phyloP scores from a whole-genome alignment of 257 asterid species.

The Misopates orontium region DNA sequence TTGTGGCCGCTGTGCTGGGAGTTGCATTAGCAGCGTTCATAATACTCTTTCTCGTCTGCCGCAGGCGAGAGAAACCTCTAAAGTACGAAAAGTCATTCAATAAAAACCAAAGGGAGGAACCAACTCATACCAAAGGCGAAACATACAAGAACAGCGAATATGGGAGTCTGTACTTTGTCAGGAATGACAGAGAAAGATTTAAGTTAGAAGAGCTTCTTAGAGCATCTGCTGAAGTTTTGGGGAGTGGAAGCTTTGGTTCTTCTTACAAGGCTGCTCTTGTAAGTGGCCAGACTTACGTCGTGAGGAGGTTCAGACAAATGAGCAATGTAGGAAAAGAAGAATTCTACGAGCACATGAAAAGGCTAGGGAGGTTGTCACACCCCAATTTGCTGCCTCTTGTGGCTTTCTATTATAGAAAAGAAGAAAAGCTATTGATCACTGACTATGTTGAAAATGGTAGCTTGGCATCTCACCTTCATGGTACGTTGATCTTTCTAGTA shows the following conservation, averaged over 20 bases:
- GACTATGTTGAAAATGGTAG: conserved; percentile 51
- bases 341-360: conserved; percentile 54
- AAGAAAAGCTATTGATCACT: conserved; percentile 58
- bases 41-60: conserved; percentile 26
- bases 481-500: conserved; percentile 32
- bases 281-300: conserved; percentile 40
- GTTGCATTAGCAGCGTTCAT: conserved; percentile 24
- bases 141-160: conserved; percentile 33
- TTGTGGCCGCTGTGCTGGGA: conserved; percentile 32
- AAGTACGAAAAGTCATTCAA: conserved; percentile 35
- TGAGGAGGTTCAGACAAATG: conserved; percentile 61
- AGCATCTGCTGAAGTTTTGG: conserved; percentile 66
- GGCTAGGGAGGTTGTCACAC: conserved; percentile 54
- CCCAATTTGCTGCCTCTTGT: conserved; percentile 59
- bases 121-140: neutral
- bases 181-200: conserved; percentile 39
- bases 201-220: conserved; percentile 50
- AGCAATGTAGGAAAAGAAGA: conserved; percentile 47
- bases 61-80: conserved; percentile 30
- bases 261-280: conserved; percentile 52
- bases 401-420: conserved; percentile 57
- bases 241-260: conserved; percentile 68
- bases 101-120: conserved; percentile 20
- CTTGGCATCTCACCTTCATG: conserved; percentile 61
- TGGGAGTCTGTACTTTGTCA: conserved; percentile 43